Evolutionary conservation across 2,329 filamentous ascomycete species (phyloP).

Genomic region (Ascochyta fabae): DNA sequence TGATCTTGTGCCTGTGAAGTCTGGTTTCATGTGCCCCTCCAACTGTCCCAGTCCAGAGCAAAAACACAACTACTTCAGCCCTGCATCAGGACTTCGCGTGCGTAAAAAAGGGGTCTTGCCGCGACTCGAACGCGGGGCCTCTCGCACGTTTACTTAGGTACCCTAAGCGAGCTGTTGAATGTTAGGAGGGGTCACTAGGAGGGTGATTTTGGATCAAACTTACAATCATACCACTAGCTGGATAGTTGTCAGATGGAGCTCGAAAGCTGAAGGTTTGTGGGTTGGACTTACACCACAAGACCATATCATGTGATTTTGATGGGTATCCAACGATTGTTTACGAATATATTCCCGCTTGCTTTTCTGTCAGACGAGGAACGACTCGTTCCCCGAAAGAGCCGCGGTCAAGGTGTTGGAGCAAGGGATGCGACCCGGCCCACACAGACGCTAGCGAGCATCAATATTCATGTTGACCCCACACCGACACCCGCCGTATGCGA

Average conservation of each 20-base stretch:
- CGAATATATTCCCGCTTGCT: background rate
- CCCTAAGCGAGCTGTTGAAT: conserved; percentile 63
- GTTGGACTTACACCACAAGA: conserved; percentile 8
- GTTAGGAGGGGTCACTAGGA: too few species aligned
- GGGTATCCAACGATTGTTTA: background rate
- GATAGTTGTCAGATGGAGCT: background rate
- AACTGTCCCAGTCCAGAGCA: background rate
- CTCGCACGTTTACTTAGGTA: conserved; percentile 24
- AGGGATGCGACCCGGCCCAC: conserved; percentile 1
- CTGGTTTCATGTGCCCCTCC: too few species aligned
- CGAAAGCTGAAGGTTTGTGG: background rate
- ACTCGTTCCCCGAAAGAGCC: background rate
- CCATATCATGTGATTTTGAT: background rate
- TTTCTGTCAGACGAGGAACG: too few species aligned
- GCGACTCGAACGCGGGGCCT: conserved; percentile 25
- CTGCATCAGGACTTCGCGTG: background rate
- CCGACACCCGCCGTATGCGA: background rate
- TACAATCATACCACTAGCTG: conserved; percentile 63
- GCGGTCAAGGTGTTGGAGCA: background rate
- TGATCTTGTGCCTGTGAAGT: too few species aligned
- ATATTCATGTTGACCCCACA: conserved; percentile 7
- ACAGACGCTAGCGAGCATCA: conserved; percentile 6
- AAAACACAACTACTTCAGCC: background rate
- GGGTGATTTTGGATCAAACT: conserved; percentile 26
- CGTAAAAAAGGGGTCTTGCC: conserved; percentile 20